Evolutionary conservation across 2,329 filamentous ascomycete genomes (phyloP), one percentile per base, ranked within the genome.

Genomic region (Esteya vermicola): DNA sequence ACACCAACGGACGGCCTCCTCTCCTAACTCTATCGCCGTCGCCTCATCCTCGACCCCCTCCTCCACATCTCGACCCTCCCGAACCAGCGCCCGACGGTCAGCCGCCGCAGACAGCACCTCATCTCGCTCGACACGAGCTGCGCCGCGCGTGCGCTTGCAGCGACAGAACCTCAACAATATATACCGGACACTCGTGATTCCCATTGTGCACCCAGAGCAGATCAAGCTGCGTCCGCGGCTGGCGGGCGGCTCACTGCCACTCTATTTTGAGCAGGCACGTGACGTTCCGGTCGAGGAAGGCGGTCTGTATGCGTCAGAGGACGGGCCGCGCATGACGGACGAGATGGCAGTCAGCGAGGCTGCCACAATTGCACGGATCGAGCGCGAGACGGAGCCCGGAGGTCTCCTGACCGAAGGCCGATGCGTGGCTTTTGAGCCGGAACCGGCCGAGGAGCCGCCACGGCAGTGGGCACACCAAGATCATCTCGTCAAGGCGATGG

Each of bases 391-490:
- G 4, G 68, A 83, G 51, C 73, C 78, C 6, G 88, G 86, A 14
- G 85, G 85, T 3, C 56, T 86, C 4, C 66, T 95, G 22, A 85
- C 81, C 38, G 63, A 69, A 40, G 75, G 77, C 44, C 68, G 70
- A 44, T 89, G 83, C 54, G 79, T 78, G 3, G 62, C 80, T 20
- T 91, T 83, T 50, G 68, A 78, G 16, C 82, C 83, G 0, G 83
- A 91, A 46, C 66, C 75, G 12, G 64, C 63, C 44, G 78, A 84
- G 42, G 82, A 93, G 50, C 83, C 83, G 0, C 72, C 76, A 0
- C 70, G 72, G 39, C 85, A 91, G 52, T 96, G 85, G 66, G 78
- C 81, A n/a, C 86, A 93, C 49, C 72, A 76, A 53, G 88, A 96
- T 52, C 84, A 96, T 54, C 68, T 96, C 39, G 67, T 82, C 34